A percentile compares a stretch with the other conserved stretches of the same genome.
Evolutionary conservation across 768 basidiomycete species (phyloP).

Genomic region (Pulveroboletus sp.): DNA sequence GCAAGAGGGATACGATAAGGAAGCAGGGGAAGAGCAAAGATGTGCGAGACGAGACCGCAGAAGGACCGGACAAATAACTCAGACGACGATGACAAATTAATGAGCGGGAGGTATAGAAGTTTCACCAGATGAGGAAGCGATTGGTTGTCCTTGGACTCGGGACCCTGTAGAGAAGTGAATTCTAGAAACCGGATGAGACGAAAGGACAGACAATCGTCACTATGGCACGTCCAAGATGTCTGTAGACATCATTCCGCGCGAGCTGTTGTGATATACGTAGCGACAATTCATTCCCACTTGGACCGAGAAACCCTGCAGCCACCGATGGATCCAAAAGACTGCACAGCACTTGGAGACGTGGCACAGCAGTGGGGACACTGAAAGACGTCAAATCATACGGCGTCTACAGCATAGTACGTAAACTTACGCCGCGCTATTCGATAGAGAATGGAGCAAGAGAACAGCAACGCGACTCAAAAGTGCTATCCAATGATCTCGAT

Average conservation of each 20-base stretch:
- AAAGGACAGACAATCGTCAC: slow-evolving; percentile 43
- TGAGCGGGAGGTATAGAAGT: slow-evolving; percentile 23
- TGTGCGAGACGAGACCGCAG: slow-evolving; percentile 41
- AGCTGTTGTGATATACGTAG: slow-evolving; percentile 41
- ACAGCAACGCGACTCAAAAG: slow-evolving; percentile 48
- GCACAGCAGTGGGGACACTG: slow-evolving; percentile 44
- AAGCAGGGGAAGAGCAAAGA: slow-evolving; percentile 72
- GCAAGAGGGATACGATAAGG: slow-evolving; percentile 67
- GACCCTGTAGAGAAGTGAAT: slow-evolving; percentile 37
- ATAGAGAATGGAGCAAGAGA: slow-evolving; percentile 49
- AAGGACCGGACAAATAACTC: slow-evolving; percentile 30
- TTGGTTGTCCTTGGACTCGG: slow-evolving; percentile 46
- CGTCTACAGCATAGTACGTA: not conserved
- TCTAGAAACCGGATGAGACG: not conserved
- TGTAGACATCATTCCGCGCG: slow-evolving; percentile 44
- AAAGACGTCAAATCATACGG: not conserved
- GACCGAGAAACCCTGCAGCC: slow-evolving; percentile 17
- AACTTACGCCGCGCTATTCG: slow-evolving; percentile 48
- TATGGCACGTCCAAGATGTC: slow-evolving; percentile 16
- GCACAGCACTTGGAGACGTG: slow-evolving; percentile 47
- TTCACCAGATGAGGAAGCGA: slow-evolving; percentile 28
- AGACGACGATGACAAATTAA: slow-evolving; percentile 30
- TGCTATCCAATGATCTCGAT: slow-evolving; percentile 53
- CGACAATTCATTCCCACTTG: slow-evolving; percentile 30
- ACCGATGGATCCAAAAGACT: slow-evolving; percentile 36